phyloP scores from a whole-genome alignment of 257 asterid species.

The Rubia yunnanensis region DNA sequence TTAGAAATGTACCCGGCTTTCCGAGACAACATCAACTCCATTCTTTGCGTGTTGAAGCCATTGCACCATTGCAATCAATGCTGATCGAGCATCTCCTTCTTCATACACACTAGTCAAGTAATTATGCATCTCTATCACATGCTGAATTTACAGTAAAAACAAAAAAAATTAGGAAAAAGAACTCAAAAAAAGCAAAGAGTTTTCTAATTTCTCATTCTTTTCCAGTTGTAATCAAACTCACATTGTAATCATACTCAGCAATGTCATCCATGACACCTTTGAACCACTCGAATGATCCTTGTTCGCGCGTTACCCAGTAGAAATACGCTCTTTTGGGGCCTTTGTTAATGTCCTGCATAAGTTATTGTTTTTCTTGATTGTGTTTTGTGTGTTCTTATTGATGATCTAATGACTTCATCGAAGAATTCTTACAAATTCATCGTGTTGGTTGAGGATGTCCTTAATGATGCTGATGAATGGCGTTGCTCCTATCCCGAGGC shows the following conservation, averaged over 20 bases:
- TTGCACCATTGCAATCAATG: constrained; percentile 87
- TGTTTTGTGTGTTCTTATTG: neutral
- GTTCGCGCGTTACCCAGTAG: constrained; percentile 93
- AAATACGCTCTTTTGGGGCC: constrained; percentile 76
- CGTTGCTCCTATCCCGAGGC: constrained; percentile 95
- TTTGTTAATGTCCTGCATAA: constrained; percentile 25
- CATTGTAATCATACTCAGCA: constrained; percentile 68
- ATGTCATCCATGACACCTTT: constrained; percentile 95
- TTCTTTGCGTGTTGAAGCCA: constrained; percentile 88
- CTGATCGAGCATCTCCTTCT: constrained; percentile 97
- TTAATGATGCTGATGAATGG: constrained; percentile 82
- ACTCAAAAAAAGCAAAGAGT: neutral
- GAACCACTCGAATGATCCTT: constrained; percentile 95
- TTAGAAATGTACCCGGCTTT: constrained; percentile 12
- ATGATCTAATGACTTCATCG: neutral
- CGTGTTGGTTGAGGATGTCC: constrained; percentile 52
- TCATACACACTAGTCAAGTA: constrained; percentile 84
- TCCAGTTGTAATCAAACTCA: constrained; percentile 19
- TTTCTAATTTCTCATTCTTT: too few relatives aligned
- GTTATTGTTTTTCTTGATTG: constrained; percentile 3
- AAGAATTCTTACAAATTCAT: constrained; percentile 33
- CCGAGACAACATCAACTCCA: constrained; percentile 81
- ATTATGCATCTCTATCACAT: constrained; percentile 81
- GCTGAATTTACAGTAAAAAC: constrained; percentile 29
- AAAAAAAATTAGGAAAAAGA: neutral